Base-by-base conservation (phyloP, 208 protist species). In the Wallacemonas sp. region DNA sequence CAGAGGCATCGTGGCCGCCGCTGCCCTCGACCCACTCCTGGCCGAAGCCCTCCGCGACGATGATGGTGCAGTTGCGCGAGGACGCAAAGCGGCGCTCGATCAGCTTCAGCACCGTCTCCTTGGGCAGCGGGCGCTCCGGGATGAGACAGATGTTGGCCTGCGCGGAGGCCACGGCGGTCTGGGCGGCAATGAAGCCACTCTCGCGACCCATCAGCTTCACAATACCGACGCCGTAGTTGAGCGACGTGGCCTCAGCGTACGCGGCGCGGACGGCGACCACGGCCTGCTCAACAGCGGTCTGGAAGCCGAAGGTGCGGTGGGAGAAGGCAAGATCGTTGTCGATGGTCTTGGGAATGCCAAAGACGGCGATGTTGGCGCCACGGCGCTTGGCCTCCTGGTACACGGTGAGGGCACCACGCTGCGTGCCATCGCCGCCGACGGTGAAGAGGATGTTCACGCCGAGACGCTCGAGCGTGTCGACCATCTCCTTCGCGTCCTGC, bases 181-280 rank as follows among this genome's bases (percentile, higher is more conserved):
- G 81, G 5, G 87, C 83, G 3, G 97, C 94, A 64, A 98, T 97
- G 78, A 98, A 98, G 48, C 97, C 97, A 38, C 88, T 92, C 70
- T 98, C 84, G 23, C 95, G 85, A 18, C 97, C 97, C 97, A 98
- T 98, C 22, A 98, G 81, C 83, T 98, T 98, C 59, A 98, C 97
- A 63, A 98, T 87, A 41, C 94, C 92, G 36, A 98, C 81, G 69
- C 94, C 95, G 77, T 97, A 95, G 68, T 85, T 85, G 52, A 87
- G 77, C 20, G 86, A 93, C 41, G 82, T 73, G 18, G 95, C 93
- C 82, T 98, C 95, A 14, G 89, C 87, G 77, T 98, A 94, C 23
- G 94, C 96, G 20, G 89, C 86, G 38, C 90, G 83, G 45, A 98
- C 89, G 23, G 94, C 94, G 31, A 79, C 38, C 14, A 80, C 74